Base-by-base conservation (phyloP, 495 filamentous ascomycete species). In the Articulospora tetracladia region DNA sequence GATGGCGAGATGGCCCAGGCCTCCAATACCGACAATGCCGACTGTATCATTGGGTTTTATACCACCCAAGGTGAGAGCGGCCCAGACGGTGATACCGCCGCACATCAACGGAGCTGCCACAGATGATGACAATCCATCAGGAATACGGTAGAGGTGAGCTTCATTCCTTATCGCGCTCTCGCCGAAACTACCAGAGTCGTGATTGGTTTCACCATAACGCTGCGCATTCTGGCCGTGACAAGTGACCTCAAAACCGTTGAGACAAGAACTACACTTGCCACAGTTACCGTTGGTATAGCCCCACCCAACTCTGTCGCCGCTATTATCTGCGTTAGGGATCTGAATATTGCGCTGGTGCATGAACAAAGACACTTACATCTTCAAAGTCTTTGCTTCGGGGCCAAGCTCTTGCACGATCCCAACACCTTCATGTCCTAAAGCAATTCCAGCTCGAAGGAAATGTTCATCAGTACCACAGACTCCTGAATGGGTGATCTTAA, bases 1-100 rank as follows among this genome's bases (percentile, higher is more conserved):
- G 49, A 87, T 83, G 0, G 83, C 84, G 48, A 86, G 62, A 65
- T 86, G 84, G 1, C 84, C 85, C 1, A 87, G 69, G 0, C 85
- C 85, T 17, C 84, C 84, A 17, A 86, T 69, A 4, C 84, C 83
- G 0, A 86, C 70, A 39, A 88, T 75, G 2, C 84, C 83, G 24
- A 87, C 83, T 0, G 73, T 73, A 24, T 80, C 71, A 0, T 72
- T 77, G 0, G 82, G 71, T 23, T 74, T 72, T 8, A 79, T 70
- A 23, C 68, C 67, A 20, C 73, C 70, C 1, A 67, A 64, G 28
- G 69, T 65, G 19, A 84, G 69, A 0, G 80, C 76, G 30, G 74
- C 75, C 68, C 72, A 81, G 1, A 82, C 79, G 3, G 79, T 80
- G 19, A 74, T 73, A 12, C 79, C 81, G 17, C 73, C 82, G 59